Evolutionary conservation across 768 basidiomycete genomes (phyloP).

Genomic region (Termitomyces sp.): DNA sequence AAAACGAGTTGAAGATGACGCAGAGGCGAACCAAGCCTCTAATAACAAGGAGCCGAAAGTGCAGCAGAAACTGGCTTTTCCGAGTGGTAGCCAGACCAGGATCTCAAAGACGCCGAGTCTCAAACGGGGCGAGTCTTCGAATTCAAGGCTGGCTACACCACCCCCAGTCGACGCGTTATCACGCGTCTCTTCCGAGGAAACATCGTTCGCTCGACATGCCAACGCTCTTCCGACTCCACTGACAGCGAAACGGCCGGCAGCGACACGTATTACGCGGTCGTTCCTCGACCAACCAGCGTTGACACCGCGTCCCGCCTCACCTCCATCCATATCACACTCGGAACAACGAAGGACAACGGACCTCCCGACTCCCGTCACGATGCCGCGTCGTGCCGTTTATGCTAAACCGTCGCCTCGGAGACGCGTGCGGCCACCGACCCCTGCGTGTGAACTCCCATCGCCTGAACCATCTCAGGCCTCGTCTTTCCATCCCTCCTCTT

Average conservation of each 20-base stretch:
- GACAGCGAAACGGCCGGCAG: neutral
- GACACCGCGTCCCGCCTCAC: neutral
- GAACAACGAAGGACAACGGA: neutral
- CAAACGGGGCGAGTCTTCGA: neutral
- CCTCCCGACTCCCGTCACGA: slow-evolving; percentile 8
- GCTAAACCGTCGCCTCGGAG: neutral
- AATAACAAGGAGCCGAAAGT: slow-evolving; percentile 5
- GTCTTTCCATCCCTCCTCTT: neutral
- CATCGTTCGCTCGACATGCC: neutral
- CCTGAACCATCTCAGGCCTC: neutral
- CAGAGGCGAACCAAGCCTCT: slow-evolving; percentile 4
- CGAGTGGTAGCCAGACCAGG: no score
- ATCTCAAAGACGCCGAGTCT: neutral
- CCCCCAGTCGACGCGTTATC: neutral
- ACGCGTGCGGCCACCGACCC: neutral
- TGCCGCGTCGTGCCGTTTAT: neutral
- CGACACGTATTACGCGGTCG: neutral
- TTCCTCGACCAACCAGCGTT: neutral
- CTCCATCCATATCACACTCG: neutral
- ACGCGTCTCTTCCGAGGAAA: neutral
- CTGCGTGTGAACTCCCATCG: neutral
- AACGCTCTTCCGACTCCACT: neutral
- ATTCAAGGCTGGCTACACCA: neutral
- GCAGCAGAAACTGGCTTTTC: slow-evolving; percentile 9
- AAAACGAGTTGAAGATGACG: slow-evolving; percentile 8